phyloP scores from a whole-genome alignment of 2,329 filamentous ascomycete genomes.

The Pleomassaria siparia region DNA sequence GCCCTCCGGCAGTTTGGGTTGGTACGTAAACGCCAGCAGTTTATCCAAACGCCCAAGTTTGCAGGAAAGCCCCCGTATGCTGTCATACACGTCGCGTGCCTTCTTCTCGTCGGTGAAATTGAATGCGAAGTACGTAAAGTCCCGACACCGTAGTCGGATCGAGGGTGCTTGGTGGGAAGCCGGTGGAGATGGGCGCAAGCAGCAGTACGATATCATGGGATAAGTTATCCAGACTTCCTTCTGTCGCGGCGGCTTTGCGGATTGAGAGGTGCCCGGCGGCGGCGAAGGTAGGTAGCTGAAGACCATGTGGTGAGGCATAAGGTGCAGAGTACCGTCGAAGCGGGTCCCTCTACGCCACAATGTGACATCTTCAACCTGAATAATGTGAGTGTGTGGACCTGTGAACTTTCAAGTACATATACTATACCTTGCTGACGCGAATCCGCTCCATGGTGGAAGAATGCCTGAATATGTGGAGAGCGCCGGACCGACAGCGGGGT shows the following conservation, averaged over 20 bases:
- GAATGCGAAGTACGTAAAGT: slow-evolving; percentile 93
- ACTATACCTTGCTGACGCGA: slow-evolving; percentile 48
- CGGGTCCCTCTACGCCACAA: slow-evolving; percentile 59
- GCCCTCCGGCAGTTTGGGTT: slow-evolving; percentile 71
- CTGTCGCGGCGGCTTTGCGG: slow-evolving; percentile 49
- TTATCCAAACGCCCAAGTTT: slow-evolving; percentile 81
- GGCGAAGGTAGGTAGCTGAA: slow-evolving; percentile 59
- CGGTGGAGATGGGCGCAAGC: slow-evolving; percentile 71
- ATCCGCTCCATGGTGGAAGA: slow-evolving; percentile 48
- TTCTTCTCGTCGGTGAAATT: slow-evolving; percentile 75
- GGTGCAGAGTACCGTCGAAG: slow-evolving; percentile 61
- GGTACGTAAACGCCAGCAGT: slow-evolving; percentile 87
- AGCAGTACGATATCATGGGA: slow-evolving; percentile 83
- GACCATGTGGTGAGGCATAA: slow-evolving; percentile 65
- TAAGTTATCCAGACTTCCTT: slow-evolving; percentile 92
- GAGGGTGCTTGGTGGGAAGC: slow-evolving; percentile 72
- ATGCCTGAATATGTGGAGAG: background rate
- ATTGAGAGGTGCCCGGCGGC: slow-evolving; percentile 33
- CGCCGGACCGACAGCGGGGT: background rate
- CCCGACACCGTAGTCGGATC: slow-evolving; percentile 84
- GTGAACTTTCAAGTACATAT: background rate
- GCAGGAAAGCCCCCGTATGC: slow-evolving; percentile 78
- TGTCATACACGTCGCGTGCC: slow-evolving; percentile 85
- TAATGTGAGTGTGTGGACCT: slow-evolving; percentile 13
- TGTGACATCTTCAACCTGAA: slow-evolving; percentile 62